Evolutionary conservation across 768 basidiomycete genomes (phyloP).

Genomic region (Inosperma sp.): DNA sequence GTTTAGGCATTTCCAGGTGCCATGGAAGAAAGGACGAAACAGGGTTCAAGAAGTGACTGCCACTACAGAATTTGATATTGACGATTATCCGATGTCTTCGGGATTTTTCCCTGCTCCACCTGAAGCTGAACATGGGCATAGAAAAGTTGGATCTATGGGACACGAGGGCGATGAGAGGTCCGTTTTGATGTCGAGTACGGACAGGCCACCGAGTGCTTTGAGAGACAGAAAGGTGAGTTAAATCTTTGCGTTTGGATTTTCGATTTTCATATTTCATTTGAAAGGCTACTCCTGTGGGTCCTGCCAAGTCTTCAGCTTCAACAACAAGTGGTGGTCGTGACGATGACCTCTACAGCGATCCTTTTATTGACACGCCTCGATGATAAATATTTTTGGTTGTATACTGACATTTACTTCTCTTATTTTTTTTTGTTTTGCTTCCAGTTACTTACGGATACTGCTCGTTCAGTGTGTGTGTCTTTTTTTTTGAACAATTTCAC

Average conservation of each 20-base stretch:
- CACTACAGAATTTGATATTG: constrained; percentile 5
- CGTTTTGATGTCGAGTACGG: neutral
- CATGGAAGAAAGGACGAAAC: constrained; percentile 1
- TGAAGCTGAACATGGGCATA: neutral
- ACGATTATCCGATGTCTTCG: neutral
- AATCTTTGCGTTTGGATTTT: neutral
- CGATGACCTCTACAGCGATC: constrained; percentile 2
- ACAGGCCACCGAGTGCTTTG: too few relatives aligned
- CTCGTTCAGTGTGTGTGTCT: neutral
- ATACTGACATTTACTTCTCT: neutral
- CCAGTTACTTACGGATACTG: neutral
- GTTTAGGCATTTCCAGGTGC: neutral
- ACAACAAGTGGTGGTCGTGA: neutral
- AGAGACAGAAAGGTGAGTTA: neutral
- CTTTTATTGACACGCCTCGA: constrained; percentile 4
- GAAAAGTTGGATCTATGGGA: neutral
- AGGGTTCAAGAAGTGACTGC: neutral
- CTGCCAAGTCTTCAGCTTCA: neutral
- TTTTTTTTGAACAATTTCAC: neutral
- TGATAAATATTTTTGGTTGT: neutral
- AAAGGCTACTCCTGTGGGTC: neutral
- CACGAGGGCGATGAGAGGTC: neutral
- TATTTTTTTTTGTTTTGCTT: neutral
- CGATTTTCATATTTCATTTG: neutral
- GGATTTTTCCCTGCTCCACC: neutral